Evolutionary conservation across 345 rosid genomes (phyloP).

Genomic region (Syzygium grande): DNA sequence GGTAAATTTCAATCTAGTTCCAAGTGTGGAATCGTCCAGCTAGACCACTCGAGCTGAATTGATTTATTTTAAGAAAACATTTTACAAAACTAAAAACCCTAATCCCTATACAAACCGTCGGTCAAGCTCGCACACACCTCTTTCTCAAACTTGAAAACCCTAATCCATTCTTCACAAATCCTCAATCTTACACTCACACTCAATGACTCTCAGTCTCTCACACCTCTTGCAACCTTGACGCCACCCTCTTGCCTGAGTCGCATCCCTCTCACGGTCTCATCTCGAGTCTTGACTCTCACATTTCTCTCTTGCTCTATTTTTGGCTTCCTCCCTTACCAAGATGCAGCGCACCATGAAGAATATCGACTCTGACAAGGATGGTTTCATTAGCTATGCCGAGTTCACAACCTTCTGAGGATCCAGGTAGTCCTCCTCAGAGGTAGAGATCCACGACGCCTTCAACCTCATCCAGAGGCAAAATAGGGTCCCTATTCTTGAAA

Average conservation of each 20-base stretch:
- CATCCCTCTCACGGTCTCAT: background rate
- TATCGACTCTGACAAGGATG: background rate
- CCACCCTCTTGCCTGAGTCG: background rate
- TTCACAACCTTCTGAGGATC: too few relatives aligned
- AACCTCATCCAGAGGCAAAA: background rate
- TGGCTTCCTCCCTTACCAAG: background rate
- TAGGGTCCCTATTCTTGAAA: background rate
- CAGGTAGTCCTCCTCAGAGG: too few relatives aligned
- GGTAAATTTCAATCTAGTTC: fast-evolving
- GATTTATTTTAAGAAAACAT: too few relatives aligned
- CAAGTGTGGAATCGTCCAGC: background rate
- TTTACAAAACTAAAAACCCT: background rate
- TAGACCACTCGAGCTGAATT: too few relatives aligned
- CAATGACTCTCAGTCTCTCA: too few relatives aligned
- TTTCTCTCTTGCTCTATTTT: background rate
- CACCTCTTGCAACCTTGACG: background rate
- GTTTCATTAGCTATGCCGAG: background rate
- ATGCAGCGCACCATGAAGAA: background rate
- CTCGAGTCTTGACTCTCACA: background rate
- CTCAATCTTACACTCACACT: background rate
- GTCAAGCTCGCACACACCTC: background rate
- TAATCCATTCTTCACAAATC: background rate
- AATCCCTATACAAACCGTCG: background rate
- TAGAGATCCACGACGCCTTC: too few relatives aligned
- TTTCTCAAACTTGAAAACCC: background rate